Evolutionary conservation across 352 stramenopile species (phyloP).

Genomic region (Phytopythium litorale): DNA sequence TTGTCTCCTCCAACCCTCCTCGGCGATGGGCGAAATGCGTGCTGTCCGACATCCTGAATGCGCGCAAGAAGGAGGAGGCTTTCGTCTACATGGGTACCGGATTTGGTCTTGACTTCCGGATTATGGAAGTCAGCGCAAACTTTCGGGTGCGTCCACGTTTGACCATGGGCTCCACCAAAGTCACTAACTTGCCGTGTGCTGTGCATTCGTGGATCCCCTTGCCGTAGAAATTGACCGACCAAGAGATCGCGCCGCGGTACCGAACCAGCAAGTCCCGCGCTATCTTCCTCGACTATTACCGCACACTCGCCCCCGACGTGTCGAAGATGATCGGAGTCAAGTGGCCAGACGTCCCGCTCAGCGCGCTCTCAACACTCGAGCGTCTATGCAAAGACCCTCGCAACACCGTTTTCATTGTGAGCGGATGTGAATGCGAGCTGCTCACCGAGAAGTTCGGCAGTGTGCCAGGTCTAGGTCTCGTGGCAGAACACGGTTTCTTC

Average conservation of each 20-base stretch:
- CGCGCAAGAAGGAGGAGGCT: constrained; percentile 71
- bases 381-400: constrained; percentile 91
- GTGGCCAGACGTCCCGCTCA: constrained; percentile 77
- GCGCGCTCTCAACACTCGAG: constrained; percentile 80
- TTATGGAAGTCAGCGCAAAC: constrained; percentile 94
- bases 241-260: constrained; percentile 58
- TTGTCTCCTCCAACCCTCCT: constrained; percentile 63
- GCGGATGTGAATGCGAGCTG: constrained; percentile 95
- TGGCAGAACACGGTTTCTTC: constrained; percentile 98
- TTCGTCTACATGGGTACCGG: constrained; percentile 90
- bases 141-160: constrained; percentile 74
- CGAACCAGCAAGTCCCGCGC: constrained; percentile 75
- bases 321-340: constrained; percentile 71
- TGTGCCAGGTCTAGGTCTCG: constrained; percentile 94
- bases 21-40: constrained; percentile 72
- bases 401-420: constrained; percentile 98
- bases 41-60: constrained; percentile 72
- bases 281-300: constrained; percentile 98
- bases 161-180: not conserved
- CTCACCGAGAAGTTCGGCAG: constrained; percentile 93
- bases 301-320: constrained; percentile 94
- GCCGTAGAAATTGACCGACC: constrained; percentile 64
- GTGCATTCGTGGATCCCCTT: not conserved
- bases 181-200: not conserved
- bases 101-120: constrained; percentile 94